Evolutionary conservation across 805 yeast species (phyloP).

Genomic region (Candida sakaeoensis): DNA sequence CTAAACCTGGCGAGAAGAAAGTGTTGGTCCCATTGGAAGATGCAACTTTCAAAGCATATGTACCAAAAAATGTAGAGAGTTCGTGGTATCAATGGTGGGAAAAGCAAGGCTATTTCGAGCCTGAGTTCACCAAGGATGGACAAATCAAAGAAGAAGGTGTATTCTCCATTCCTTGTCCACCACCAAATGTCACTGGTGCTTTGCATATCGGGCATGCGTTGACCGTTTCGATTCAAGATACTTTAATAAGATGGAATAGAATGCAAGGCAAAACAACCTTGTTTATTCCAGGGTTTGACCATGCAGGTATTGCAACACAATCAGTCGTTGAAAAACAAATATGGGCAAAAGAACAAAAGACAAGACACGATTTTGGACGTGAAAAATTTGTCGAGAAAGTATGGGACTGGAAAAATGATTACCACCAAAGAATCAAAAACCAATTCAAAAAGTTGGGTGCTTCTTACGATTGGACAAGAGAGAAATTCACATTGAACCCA

Average conservation of each 20-base stretch:
- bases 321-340: constrained; percentile 95
- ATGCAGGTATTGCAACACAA: constrained; percentile 98
- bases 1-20: constrained; percentile 90
- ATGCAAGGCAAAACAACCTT: constrained; percentile 95
- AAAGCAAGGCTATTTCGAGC: constrained; percentile 80
- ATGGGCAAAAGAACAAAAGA: constrained; percentile 81
- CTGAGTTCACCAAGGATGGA: constrained; percentile 76
- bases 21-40: constrained; percentile 81
- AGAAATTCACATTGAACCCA: constrained; percentile 89
- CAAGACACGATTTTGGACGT: constrained; percentile 95
- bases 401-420: constrained; percentile 98
- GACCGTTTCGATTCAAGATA: constrained; percentile 91
- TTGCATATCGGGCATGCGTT: constrained; percentile 97
- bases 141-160: constrained; percentile 74
- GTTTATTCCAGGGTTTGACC: constrained; percentile 95
- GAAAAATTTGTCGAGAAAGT: constrained; percentile 83
- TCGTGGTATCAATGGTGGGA: constrained; percentile 99
- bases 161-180: constrained; percentile 96
- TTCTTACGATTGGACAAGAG: constrained; percentile 94
- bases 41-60: constrained; percentile 90
- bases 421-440: constrained; percentile 77
- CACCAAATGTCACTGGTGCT: constrained; percentile 99
- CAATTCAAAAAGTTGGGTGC: constrained; percentile 91
- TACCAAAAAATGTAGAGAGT: constrained; percentile 88
- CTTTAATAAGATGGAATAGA: constrained; percentile 89